phyloP scores from a whole-genome alignment of 768 basidiomycete species.

The Fibroporia radiculosa region DNA sequence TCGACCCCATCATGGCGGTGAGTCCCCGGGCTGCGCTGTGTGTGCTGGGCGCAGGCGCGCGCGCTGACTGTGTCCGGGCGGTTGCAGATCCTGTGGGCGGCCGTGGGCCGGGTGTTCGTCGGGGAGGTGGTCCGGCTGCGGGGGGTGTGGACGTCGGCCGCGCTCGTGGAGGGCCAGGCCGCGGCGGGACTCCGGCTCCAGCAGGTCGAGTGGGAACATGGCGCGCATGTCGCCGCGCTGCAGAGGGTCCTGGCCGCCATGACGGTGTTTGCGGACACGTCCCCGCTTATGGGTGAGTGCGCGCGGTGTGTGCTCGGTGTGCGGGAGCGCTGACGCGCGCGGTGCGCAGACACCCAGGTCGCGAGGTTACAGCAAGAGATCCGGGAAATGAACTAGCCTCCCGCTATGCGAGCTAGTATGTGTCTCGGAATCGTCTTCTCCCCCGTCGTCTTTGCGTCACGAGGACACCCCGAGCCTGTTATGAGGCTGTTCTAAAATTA shows the following conservation, averaged over 20 bases:
- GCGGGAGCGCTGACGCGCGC: no score
- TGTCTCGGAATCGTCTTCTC: no score
- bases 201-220: conserved; percentile 3
- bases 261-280: conserved; percentile 14
- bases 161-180: conserved; percentile 2
- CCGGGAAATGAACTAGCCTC: no score
- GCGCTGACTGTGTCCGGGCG: neutral
- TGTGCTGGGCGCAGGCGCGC: neutral
- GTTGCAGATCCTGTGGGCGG: conserved; percentile 16
- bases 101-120: conserved; percentile 12
- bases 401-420: no score
- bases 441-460: no score
- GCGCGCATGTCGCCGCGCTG: conserved; percentile 4
- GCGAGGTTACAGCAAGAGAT: no score
- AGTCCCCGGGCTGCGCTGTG: no score
- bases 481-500: no score
- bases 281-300: conserved; percentile 18
- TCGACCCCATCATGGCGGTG: conserved; percentile 15
- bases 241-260: conserved; percentile 12
- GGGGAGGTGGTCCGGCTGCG: conserved; percentile 12
- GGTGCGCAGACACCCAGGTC: no score
- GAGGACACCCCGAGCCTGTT: no score
- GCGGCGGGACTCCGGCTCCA: conserved; percentile 6
- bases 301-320: no score
- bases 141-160: conserved; percentile 2